Base-by-base conservation (phyloP, 164 flowering plant genomes). In the Nelumbo lutea region DNA sequence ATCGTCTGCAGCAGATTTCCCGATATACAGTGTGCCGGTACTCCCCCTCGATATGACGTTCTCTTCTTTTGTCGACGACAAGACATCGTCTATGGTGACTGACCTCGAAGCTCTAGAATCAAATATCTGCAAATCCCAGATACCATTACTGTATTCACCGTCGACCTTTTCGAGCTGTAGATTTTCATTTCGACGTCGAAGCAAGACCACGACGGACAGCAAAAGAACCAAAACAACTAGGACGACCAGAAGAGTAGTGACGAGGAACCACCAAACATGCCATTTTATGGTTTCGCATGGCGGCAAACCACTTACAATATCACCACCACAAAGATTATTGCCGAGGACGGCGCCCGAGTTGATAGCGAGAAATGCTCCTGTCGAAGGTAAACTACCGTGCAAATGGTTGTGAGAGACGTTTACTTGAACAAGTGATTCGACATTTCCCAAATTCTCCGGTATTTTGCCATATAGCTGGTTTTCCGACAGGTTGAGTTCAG, bases 361-460 rank as follows among this genome's bases (percentile, higher is more conserved):
- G 27, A 91, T 87, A 38, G 85, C 88, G 9, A 86, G 75, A 66
- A 93, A 93, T 0, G 87, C 91, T 47, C 85, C 96, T 2, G 91
- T 85, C 3, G 79, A 65, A 6, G 98, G 96, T 45, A 91, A 75
- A 43, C 76, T 69, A 5, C 96, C 97, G 11, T 75, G 80, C 56
- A 93, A 72, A 59, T 77, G 81, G 66, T 91, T 93, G 78, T 88
- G 77, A 2, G 97, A 91, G 51, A 93, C 67, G 68, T 91, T 93
- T 27, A 91, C 84, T 61, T 82, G 77, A 52, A 86, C 86, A 6
- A 89, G 86, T 0, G 98, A 87, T 41, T 79, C 84, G 6, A 82
- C 78, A 9, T 65, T 57, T 1, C 91, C 91, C 61, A 88, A 73
- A 65, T 79, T 78, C 2, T 55, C 14, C 5, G 73, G 73, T 56